These are phyloP conservation scores for Ceratobasidium sp. DNA, from an alignment of 1,284 basidiomycete species.

Conservation along the genomic window DNA sequence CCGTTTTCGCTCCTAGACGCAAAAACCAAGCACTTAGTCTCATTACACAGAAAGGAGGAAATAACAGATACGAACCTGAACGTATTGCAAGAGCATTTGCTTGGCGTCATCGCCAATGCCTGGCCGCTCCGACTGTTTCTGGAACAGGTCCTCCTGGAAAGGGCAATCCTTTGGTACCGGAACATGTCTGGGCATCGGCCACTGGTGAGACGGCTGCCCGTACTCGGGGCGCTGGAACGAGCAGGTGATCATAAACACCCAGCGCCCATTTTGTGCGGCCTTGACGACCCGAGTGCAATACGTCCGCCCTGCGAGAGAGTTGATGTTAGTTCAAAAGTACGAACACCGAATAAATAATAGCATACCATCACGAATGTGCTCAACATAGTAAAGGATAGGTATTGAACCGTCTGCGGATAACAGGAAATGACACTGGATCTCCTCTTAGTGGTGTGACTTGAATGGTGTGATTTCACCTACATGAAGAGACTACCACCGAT, in stretches of 20 bases:
- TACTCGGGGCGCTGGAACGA: slow-evolving; percentile 86
- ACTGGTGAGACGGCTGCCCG: slow-evolving; percentile 70
- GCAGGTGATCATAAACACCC: slow-evolving; percentile 83
- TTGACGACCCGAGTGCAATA: slow-evolving; percentile 78
- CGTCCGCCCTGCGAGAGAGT: slow-evolving; percentile 57
- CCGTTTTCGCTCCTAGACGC: slow-evolving; percentile 63
- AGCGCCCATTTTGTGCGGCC: slow-evolving; percentile 74
- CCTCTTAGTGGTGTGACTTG: not conserved
- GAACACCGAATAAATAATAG: not conserved
- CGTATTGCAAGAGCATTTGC: slow-evolving; percentile 52
- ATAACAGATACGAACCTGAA: slow-evolving; percentile 52
- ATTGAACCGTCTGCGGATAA: slow-evolving; percentile 75
- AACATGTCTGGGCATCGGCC: slow-evolving; percentile 64
- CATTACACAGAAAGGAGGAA: not conserved
- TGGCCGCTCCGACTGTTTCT: slow-evolving; percentile 50
- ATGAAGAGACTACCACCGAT: slow-evolving; percentile 65
- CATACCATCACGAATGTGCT: slow-evolving; percentile 70
- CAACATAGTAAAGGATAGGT: slow-evolving; percentile 85
- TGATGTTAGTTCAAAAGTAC: not conserved
- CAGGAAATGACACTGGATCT: slow-evolving; percentile 78
- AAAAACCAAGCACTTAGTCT: slow-evolving; percentile 9
- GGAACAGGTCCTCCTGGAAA: slow-evolving; percentile 60
- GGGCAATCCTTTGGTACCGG: slow-evolving; percentile 70
- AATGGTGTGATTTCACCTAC: slow-evolving; percentile 52
- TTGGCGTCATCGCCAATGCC: slow-evolving; percentile 49